A percentile compares a stretch with the other conserved stretches of the same genome.
Evolutionary conservation across 495 filamentous ascomycete species (phyloP).

Genomic region (Parathielavia appendiculata): DNA sequence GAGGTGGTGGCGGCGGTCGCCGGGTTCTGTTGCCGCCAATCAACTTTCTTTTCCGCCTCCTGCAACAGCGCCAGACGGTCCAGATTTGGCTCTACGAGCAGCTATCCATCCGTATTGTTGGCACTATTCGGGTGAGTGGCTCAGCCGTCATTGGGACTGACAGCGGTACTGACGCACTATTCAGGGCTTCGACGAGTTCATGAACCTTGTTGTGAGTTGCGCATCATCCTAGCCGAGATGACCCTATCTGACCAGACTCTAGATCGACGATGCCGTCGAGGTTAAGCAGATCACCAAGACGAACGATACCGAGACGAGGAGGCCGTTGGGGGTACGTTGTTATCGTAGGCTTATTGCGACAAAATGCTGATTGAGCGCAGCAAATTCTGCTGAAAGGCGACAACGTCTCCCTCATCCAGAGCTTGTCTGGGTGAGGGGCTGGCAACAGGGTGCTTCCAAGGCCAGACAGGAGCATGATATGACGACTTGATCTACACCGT

Average conservation of each 20-base stretch:
- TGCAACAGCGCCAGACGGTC: constrained; percentile 81
- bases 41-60: constrained; percentile 97
- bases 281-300: constrained; percentile 80
- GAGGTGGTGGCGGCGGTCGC: constrained; percentile 71
- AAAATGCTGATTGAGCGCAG: constrained; percentile 45
- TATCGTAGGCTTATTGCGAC: not conserved
- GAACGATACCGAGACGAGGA: constrained; percentile 65
- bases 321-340: constrained; percentile 60
- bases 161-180: not conserved
- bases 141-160: not conserved
- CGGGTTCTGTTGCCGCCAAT: constrained; percentile 90
- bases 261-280: constrained; percentile 81
- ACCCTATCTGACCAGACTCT: constrained; percentile 4
- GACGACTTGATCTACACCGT: constrained; percentile 6
- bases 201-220: constrained; percentile 93
- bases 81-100: constrained; percentile 98
- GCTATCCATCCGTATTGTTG: constrained; percentile 85
- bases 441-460: not conserved
- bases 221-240: not conserved
- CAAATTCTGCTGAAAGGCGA: constrained; percentile 97
- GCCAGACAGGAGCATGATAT: constrained; percentile 2
- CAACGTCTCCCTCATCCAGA: constrained; percentile 93
- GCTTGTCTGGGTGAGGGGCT: constrained; percentile 47
- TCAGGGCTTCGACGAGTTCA: constrained; percentile 80
- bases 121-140: constrained; percentile 75